A percentile compares a stretch with the other conserved stretches of the same genome.
Conservation (phyloP, 768 basidiomycete species). For the Naematelia encephala region DNA sequence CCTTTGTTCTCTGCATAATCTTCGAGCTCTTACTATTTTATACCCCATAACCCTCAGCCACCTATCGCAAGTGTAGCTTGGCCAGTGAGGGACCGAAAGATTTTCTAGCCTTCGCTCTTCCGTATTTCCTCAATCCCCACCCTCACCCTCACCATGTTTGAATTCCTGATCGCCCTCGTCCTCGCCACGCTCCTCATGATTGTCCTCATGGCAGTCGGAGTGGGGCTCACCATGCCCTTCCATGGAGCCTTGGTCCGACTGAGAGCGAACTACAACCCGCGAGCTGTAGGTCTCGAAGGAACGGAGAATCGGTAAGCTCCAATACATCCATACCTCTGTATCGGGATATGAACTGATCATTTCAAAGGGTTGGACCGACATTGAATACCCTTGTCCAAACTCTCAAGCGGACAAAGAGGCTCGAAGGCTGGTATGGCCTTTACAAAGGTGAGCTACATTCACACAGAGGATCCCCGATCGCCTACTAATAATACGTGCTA, state of each 20-base stretch:
- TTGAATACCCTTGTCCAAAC: constrained; percentile 43
- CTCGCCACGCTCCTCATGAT: constrained; percentile 46
- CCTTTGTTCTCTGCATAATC: no score
- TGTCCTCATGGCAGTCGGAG: constrained; percentile 38
- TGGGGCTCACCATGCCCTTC: constrained; percentile 49
- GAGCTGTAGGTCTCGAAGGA: constrained; percentile 48
- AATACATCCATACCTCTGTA: no score
- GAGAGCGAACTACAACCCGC: constrained; percentile 49
- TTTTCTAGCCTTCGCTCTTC: no score
- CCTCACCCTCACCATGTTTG: constrained; percentile 16
- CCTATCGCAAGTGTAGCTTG: no score
- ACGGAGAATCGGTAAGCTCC: constrained; percentile 41
- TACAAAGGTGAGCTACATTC: constrained; percentile 42
- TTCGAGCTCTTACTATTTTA: no score
- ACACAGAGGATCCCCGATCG: background rate
- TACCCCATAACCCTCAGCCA: no score
- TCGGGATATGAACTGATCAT: constrained; percentile 1
- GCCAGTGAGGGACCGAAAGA: no score
- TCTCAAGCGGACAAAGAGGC: constrained; percentile 43
- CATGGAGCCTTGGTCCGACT: constrained; percentile 48
- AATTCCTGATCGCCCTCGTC: constrained; percentile 45
- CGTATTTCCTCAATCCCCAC: no score
- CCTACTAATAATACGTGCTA: constrained; percentile 7
- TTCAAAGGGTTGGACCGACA: constrained; percentile 48
- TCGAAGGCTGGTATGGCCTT: constrained; percentile 49